Base-by-base conservation (phyloP, 2,329 filamentous ascomycete species). In the Colletotrichum navitas region DNA sequence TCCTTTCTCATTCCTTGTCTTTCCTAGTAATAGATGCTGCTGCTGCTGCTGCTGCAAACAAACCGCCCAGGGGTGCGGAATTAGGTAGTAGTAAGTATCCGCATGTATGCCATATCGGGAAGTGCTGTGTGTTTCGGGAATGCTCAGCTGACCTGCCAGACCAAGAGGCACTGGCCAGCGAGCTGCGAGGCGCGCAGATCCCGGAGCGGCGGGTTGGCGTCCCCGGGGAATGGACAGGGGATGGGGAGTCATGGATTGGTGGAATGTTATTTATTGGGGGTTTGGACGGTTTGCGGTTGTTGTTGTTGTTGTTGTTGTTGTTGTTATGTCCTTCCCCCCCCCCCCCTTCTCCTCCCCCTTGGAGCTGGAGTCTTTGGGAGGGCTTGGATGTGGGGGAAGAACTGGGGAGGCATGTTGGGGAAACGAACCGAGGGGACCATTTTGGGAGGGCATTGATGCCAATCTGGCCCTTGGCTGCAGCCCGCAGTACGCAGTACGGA, bases 101-200 rank as follows among this genome's bases (percentile, higher is more conserved):
- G 29, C 14, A 21, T 21, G 18, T 21, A 21, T 21, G 16, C 41
- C 41, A 21, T 6, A 43, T 45, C 43, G 43, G 43, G 43, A 45
- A 45, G 43, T 45, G 18, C 43, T 45, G 26, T 10, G 26, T 65
- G 61, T 69, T 59, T 65, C 47, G 63, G 61, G 61, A 45, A 32
- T 59, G 66, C 66, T 66, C 66, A 69, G 67, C 62, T 66, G 67
- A 66, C 60, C 43, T 54, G 51, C 2, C 51, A 2, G 51, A n/a
- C 14, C 8, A 45, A n/a, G 26, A 8, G 16, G 29, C 51, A 54
- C 51, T n/a, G 51, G 51, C 51, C 18, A 26, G 26, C 49, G 24
- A 51, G 14, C 49, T 18, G 10, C 49, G 49, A 29, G 49, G 49
- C 29, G 26, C 26, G 51, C 51, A 54, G 29, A 32, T 54, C 51